Percentiles rank a stretch among this genome's conserved stretches.
These are phyloP conservation scores for Drechslera avenae DNA, from an alignment of 2,329 filamentous ascomycete genomes.

Conservation along the genomic window DNA sequence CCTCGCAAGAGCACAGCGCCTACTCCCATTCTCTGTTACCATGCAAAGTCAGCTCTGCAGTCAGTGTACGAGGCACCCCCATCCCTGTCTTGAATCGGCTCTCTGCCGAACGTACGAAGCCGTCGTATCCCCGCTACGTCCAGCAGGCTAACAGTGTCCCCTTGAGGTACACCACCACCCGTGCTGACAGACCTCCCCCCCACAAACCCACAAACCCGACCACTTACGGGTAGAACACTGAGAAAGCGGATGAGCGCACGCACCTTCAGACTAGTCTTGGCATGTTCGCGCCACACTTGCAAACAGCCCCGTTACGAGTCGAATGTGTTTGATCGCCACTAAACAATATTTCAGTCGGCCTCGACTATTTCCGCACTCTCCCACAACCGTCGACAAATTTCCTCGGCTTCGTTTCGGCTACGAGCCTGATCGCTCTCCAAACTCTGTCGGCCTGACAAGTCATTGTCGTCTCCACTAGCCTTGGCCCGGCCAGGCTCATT, in stretches of 20 bases:
- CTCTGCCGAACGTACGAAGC: not conserved
- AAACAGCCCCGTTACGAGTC: constrained; percentile 5
- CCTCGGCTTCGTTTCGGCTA: constrained; percentile 43
- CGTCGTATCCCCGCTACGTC: not conserved
- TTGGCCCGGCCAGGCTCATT: constrained; percentile 21
- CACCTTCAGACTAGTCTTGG: constrained; percentile 8
- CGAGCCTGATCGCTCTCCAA: constrained; percentile 36
- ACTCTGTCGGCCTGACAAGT: constrained; percentile 33
- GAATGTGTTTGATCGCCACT: constrained; percentile 8
- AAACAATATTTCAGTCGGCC: constrained; percentile 36
- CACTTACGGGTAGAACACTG: constrained; percentile 2
- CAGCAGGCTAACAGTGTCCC: constrained; percentile 3
- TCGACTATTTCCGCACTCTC: constrained; percentile 46
- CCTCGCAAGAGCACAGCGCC: too few species aligned
- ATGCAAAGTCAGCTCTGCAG: not conserved
- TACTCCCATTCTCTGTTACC: not conserved
- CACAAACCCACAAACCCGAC: not conserved
- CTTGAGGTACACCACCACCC: not conserved
- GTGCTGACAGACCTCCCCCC: not conserved
- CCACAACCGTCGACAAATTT: constrained; percentile 50
- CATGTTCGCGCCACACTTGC: constrained; percentile 8
- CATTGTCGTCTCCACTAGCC: constrained; percentile 28
- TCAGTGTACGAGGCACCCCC: not conserved
- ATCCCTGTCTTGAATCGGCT: not conserved
- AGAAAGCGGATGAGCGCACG: constrained; percentile 8